Evolutionary conservation across 2,329 filamentous ascomycete genomes (phyloP).

Genomic region (Ustulina deusta): DNA sequence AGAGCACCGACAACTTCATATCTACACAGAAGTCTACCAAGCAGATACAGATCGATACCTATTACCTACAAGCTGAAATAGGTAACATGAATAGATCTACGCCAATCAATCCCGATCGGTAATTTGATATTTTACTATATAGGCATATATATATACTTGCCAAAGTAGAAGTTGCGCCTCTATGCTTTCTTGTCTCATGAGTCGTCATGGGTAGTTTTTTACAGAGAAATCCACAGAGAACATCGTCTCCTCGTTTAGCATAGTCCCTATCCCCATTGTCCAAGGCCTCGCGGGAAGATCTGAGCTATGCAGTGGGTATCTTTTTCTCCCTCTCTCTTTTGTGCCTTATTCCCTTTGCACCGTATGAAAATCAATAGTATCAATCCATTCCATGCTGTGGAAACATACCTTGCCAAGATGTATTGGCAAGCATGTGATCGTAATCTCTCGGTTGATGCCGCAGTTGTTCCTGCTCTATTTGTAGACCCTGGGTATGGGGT

Average conservation of each 20-base stretch:
- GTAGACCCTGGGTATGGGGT: conserved; percentile 44
- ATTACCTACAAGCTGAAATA: conserved; percentile 7
- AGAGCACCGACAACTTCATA: neutral
- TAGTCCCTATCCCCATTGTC: conserved; percentile 2
- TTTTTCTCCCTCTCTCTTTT: conserved; percentile 38
- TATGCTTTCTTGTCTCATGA: conserved; percentile 34
- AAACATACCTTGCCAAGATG: conserved; percentile 51
- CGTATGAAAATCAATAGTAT: conserved; percentile 36
- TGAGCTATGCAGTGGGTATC: conserved; percentile 46
- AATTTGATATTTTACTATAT: conserved; percentile 12
- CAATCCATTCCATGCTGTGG: conserved; percentile 46
- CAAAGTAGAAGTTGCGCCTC: conserved; percentile 30
- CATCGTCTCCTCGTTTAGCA: conserved; percentile 17
- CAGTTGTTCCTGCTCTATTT: conserved; percentile 47
- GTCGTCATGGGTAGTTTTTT: conserved; percentile 32
- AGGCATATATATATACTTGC: conserved; percentile 13
- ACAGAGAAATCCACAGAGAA: conserved; percentile 19
- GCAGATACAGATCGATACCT: neutral
- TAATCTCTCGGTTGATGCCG: conserved; percentile 57
- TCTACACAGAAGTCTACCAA: neutral
- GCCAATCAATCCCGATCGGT: conserved; percentile 4
- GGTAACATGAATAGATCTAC: conserved; percentile 20
- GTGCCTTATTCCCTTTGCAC: conserved; percentile 8
- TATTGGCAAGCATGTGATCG: conserved; percentile 62
- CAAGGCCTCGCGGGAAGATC: conserved; percentile 32